These are phyloP conservation scores for Dimocarpus longan DNA, from an alignment of 345 rosid species.

Conservation along the genomic window DNA sequence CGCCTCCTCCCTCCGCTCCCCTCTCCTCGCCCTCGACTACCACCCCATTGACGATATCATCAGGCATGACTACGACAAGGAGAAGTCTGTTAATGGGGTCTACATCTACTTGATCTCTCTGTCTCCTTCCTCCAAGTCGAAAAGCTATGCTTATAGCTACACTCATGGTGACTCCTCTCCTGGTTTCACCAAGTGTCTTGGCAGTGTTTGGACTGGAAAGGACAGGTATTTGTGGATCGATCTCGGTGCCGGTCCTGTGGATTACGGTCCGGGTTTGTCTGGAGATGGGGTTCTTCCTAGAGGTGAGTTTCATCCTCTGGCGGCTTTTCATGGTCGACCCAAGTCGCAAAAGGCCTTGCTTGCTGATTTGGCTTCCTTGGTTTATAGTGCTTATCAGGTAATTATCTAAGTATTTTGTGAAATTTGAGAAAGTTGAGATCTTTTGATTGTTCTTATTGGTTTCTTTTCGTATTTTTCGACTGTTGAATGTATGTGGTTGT, in stretches of 20 bases:
- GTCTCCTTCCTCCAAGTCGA: slow-evolving; percentile 57
- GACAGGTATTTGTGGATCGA: slow-evolving; percentile 93
- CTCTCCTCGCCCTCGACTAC: slow-evolving; percentile 62
- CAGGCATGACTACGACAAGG: slow-evolving; percentile 62
- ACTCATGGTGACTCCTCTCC: slow-evolving; percentile 77
- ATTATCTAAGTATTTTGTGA: background rate
- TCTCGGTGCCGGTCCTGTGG: slow-evolving; percentile 91
- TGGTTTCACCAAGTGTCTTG: slow-evolving; percentile 78
- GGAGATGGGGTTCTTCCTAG: slow-evolving; percentile 91
- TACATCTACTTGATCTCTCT: slow-evolving; percentile 72
- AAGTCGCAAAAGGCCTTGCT: slow-evolving; percentile 81
- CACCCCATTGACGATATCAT: slow-evolving; percentile 54
- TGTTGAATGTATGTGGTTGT: background rate
- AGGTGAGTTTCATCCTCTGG: slow-evolving; percentile 94
- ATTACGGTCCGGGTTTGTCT: slow-evolving; percentile 89
- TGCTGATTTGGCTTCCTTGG: slow-evolving; percentile 75
- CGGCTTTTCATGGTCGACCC: slow-evolving; percentile 82
- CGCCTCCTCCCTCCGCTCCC: slow-evolving; percentile 62
- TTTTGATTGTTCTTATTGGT: background rate
- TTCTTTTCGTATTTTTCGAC: background rate
- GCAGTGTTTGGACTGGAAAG: slow-evolving; percentile 87
- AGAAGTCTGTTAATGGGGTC: slow-evolving; percentile 66
- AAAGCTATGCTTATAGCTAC: slow-evolving; percentile 74
- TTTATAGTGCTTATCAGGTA: slow-evolving; percentile 95
- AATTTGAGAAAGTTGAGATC: background rate